Base-by-base conservation (phyloP, 805 yeast genomes). In the Brettanomyces anomalus region DNA sequence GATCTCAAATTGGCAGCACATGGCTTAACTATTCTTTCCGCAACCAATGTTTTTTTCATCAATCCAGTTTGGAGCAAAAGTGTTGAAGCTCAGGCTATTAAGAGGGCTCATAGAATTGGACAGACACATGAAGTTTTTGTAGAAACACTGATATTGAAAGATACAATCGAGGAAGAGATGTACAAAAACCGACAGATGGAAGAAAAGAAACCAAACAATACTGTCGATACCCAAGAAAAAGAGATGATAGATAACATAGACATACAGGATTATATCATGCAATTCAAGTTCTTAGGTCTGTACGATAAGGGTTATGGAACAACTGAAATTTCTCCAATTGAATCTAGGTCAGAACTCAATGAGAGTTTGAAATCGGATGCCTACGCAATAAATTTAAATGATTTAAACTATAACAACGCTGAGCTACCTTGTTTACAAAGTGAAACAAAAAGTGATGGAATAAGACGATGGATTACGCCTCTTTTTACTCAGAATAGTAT, bases 61-160 rank as follows among this genome's bases (percentile, higher is more conserved):
- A 79, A 72, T 49, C 87, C 87, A 1, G 80, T 81, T 2, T 81
- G 87, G 88, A 75, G 71, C 48, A 67, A 77, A 43, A 71, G 83
- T 0, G 65, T 76, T 16, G 88, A 81, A 54, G 87, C 87, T 0
- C 88, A 81, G 52, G 87, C 87, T 1, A 79, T 81, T 39, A 80
- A 82, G 49, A 72, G 89, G 63, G 82, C 87, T 0, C 89, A 81
- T 59, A 70, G 88, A 58, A 81, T 81, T 55, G 88, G 89, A 0
- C 88, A 81, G 49, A 64, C 67, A 0, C 61, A 67, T n/a, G 76
- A 75, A 17, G 87, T 81, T 0, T 61, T 58, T 54, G 88, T 81
- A n/a, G 87, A 81, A 52, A 81, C 87, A 0, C 59, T 81, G 44
- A 73, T 81, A 3, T 55, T 81, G 50, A 63, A 70, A 41, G 79